phyloP scores from a whole-genome alignment of 164 flowering plant species.

The Vitis amurensis region DNA sequence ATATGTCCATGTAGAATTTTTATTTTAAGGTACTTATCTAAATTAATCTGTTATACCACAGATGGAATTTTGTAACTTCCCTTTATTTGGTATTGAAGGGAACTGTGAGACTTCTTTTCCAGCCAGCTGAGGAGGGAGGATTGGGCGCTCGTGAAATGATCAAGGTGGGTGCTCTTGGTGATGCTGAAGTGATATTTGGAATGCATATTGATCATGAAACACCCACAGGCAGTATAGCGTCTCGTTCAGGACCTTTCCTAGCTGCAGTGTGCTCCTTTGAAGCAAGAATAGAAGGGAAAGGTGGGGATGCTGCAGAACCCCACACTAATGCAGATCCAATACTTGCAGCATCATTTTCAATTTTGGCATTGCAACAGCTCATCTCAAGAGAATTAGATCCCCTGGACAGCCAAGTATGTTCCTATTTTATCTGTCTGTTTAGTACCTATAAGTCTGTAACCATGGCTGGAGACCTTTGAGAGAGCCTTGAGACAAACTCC shows the following conservation, averaged over 20 bases:
- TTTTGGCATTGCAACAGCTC: slow-evolving; percentile 77
- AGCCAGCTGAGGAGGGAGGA: slow-evolving; percentile 92
- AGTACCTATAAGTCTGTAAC: too few relatives aligned
- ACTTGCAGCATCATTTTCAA: slow-evolving; percentile 60
- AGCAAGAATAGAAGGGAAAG: slow-evolving; percentile 66
- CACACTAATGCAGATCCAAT: slow-evolving; percentile 60
- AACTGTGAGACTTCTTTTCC: slow-evolving; percentile 81
- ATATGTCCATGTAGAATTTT: too few relatives aligned
- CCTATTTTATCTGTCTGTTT: not conserved
- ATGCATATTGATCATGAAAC: slow-evolving; percentile 47
- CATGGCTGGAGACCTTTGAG: too few relatives aligned
- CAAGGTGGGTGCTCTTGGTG: slow-evolving; percentile 76
- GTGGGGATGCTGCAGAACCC: slow-evolving; percentile 69
- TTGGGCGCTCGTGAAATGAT: slow-evolving; percentile 86
- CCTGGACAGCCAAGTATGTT: slow-evolving; percentile 62
- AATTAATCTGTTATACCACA: too few relatives aligned
- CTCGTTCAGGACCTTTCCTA: slow-evolving; percentile 51
- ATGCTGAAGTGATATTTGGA: slow-evolving; percentile 77
- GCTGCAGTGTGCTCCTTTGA: slow-evolving; percentile 67
- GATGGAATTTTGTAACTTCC: not conserved
- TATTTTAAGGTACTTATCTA: too few relatives aligned
- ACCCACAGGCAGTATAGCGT: slow-evolving; percentile 64
- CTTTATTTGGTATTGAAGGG: slow-evolving; percentile 37
- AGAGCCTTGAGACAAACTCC: not conserved
- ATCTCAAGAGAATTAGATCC: slow-evolving; percentile 82